Percentiles rank a stretch among this genome's conserved stretches.
Conservation (phyloP, 169 alveolate species). For the Perkinsus marinus region DNA sequence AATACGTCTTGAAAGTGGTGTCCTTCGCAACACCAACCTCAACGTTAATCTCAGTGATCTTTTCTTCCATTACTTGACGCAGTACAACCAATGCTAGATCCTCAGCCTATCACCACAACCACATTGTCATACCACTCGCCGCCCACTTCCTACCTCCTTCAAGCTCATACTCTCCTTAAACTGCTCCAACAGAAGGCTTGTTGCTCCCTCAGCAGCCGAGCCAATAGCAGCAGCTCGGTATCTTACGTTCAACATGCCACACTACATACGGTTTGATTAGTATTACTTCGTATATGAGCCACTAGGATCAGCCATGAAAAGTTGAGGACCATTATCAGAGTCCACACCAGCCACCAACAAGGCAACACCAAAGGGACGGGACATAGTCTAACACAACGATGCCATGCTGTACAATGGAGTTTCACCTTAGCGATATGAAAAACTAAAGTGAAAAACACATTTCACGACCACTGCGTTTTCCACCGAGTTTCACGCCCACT, state of each 20-base stretch:
- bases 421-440: no score
- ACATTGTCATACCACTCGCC: neutral
- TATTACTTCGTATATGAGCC: constrained; percentile 60
- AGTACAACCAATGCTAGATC: constrained; percentile 79
- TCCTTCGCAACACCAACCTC: constrained; percentile 52
- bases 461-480: no score
- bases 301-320: constrained; percentile 93
- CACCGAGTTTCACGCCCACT: no score
- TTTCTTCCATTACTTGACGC: constrained; percentile 95
- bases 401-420: no score
- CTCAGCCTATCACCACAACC: constrained; percentile 89
- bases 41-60: constrained; percentile 76
- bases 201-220: constrained; percentile 88
- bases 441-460: no score
- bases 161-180: constrained; percentile 75
- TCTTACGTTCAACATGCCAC: constrained; percentile 13
- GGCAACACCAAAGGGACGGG: constrained; percentile 96
- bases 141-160: constrained; percentile 46
- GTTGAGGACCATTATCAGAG: constrained; percentile 77
- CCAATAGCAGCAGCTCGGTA: constrained; percentile 95
- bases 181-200: constrained; percentile 81
- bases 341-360: constrained; percentile 91
- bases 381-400: constrained; percentile 50
- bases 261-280: neutral
- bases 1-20: neutral